Evolutionary conservation across 331 rosid species (phyloP).

Genomic region (Phaseolus coccineus): DNA sequence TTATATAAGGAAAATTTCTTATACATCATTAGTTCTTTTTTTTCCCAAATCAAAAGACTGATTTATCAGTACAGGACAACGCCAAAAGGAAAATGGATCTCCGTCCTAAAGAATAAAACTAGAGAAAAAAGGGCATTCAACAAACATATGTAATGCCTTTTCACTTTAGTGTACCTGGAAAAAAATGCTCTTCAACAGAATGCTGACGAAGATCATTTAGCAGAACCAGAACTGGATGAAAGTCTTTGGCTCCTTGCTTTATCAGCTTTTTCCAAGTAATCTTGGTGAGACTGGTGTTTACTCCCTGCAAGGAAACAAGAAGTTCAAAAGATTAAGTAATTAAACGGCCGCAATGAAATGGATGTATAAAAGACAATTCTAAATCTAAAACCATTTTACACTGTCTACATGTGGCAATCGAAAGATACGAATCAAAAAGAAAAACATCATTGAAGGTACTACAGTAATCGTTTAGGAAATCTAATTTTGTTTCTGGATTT

Average conservation of each 20-base stretch:
- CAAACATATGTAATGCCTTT: constrained; percentile 37
- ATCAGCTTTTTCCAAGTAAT: constrained; percentile 90
- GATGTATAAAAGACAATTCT: background rate
- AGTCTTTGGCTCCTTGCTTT: constrained; percentile 95
- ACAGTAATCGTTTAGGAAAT: background rate
- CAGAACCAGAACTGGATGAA: constrained; percentile 71
- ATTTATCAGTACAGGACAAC: constrained; percentile 7
- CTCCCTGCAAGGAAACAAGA: constrained; percentile 60
- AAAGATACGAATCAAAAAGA: background rate
- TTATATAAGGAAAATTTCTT: constrained; percentile 31
- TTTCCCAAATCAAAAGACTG: background rate
- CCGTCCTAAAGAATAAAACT: constrained; percentile 29
- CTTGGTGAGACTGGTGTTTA: constrained; percentile 93
- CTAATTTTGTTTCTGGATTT: constrained; percentile 15
- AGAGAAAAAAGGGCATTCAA: constrained; percentile 13
- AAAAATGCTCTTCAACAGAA: constrained; percentile 36
- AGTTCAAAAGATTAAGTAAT: constrained; percentile 28
- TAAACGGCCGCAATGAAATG: background rate
- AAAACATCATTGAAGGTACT: constrained; percentile 9
- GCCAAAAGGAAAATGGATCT: constrained; percentile 22
- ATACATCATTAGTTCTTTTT: constrained; percentile 4
- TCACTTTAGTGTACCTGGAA: constrained; percentile 37
- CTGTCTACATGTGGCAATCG: background rate
- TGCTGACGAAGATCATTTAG: constrained; percentile 58
- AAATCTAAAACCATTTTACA: background rate